phyloP scores from a whole-genome alignment of 371 early-diverging fungal genomes.

The Mucor mucedo region DNA sequence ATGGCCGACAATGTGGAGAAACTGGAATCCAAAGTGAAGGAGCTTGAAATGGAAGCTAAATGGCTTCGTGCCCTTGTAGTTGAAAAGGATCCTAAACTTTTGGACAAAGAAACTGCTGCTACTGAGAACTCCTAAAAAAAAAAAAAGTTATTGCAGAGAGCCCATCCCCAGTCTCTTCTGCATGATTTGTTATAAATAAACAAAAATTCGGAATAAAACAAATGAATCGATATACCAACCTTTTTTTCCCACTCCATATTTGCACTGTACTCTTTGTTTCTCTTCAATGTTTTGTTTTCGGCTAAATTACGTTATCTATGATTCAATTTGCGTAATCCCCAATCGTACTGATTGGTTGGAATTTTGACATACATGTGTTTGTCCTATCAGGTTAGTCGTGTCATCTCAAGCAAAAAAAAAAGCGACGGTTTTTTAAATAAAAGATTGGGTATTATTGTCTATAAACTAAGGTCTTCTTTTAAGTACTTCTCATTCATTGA shows the following conservation, averaged over 20 bases:
- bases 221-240: neutral
- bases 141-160: neutral
- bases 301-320: slow-evolving; percentile 1
- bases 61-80: slow-evolving; percentile 86
- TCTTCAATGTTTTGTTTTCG: neutral
- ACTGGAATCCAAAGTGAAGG: slow-evolving; percentile 71
- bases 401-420: no score
- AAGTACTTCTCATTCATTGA: no score
- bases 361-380: no score
- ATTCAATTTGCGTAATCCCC: neutral
- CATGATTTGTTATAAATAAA: slow-evolving; percentile 3
- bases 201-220: neutral
- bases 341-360: neutral
- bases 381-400: no score
- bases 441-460: no score
- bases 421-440: no score
- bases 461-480: no score
- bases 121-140: neutral
- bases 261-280: neutral
- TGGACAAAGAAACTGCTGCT: slow-evolving; percentile 1
- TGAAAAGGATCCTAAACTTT: slow-evolving; percentile 63
- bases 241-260: neutral
- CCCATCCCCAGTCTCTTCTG: neutral
- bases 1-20: slow-evolving; percentile 73
- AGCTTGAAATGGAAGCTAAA: slow-evolving; percentile 87